Conservation (phyloP, 352 stramenopile species). For the Phytophthora ramorum region DNA sequence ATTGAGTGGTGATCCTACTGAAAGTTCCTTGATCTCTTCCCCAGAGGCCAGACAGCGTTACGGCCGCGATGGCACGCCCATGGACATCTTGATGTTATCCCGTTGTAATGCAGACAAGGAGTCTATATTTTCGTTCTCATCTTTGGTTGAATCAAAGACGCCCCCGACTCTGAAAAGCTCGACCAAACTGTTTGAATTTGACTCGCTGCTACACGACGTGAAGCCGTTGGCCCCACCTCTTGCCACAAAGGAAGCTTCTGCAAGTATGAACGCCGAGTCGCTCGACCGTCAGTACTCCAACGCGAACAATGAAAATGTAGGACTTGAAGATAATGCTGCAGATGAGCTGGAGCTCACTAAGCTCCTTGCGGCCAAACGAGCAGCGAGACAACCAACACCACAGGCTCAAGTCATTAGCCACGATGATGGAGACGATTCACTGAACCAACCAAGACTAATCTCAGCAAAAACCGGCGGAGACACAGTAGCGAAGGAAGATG, state of each 20-base stretch:
- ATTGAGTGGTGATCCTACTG: neutral
- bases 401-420: neutral
- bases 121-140: slow-evolving; percentile 45
- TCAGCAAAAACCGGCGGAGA: neutral
- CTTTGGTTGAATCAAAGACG: neutral
- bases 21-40: neutral
- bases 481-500: neutral
- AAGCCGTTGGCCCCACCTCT: slow-evolving; percentile 1
- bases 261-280: neutral
- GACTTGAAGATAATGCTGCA: slow-evolving; percentile 9
- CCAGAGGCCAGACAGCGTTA: neutral
- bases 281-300: neutral
- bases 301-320: neutral
- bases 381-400: slow-evolving; percentile 18
- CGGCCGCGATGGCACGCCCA: neutral
- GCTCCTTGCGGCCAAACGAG: slow-evolving; percentile 41
- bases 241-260: neutral
- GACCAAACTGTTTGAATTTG: slow-evolving; percentile 59
- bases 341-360: slow-evolving; percentile 38
- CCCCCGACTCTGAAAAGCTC: neutral
- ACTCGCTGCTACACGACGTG: slow-evolving; percentile 48
- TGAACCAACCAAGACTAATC: neutral
- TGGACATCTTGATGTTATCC: neutral
- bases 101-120: neutral
- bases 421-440: neutral